Evolutionary conservation across 306 rosid species (phyloP), one percentile per base, ranked within the genome.

Genomic region (Inga laurina): DNA sequence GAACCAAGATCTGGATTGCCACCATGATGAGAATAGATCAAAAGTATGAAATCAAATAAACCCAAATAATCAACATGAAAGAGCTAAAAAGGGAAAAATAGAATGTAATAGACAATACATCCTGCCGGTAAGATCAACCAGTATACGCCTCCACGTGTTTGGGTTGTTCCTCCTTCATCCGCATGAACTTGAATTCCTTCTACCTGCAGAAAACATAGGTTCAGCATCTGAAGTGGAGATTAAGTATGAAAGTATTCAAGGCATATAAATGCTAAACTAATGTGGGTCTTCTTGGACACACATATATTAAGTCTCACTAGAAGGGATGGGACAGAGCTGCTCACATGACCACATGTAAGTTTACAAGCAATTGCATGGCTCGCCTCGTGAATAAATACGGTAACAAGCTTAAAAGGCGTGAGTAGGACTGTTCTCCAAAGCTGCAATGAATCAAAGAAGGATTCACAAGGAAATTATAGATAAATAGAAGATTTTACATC

Each of bases 111-210:
- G 22, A 68, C 80, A 51, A 45, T 91, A 91, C 95, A 91, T 91
- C 95, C 95, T 5, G 95, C 95, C 0, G 93, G 95, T 82, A 91
- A 74, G 87, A 91, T 91, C 34, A 91, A 49, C 90, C 89, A 87
- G 87, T 88, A 91, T 62, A 90, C n/a, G 78, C 95, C 95, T 76
- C 93, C 95, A 35, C 93, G 93, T n/a, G 95, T 91, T 75, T 90
- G 93, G 39, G 93, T 91, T 30, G 89, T 79, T 79, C 93, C 95
- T 30, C 95, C 93, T 87, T 89, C 94, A 81, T 89, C 82, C 22
- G 88, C 92, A 34, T 91, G 88, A 84, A 91, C 94, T 86, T 89
- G 90, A 39, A 92, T 92, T 79, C 95, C 95, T 86, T 92, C 93
- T 49, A 92, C 93, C 95, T 91, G 87, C 85, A 73, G 27, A 88